phyloP scores from a whole-genome alignment of 179 eudicot species.

The Beta macrorhiza region DNA sequence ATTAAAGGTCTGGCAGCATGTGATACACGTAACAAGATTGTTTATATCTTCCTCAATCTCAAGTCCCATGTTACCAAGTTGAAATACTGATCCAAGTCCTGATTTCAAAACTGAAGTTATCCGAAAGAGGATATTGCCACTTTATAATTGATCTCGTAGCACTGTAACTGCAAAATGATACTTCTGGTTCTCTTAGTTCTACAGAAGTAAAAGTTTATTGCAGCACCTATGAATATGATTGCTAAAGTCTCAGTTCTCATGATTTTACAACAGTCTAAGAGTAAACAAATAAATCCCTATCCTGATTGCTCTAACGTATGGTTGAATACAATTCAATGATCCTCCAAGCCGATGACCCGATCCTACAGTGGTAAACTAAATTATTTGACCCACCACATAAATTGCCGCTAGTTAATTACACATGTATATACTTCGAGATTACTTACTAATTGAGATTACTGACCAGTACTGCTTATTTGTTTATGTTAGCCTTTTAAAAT shows the following conservation, averaged over 20 bases:
- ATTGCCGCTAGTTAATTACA: too few relatives aligned
- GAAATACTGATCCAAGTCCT: background rate
- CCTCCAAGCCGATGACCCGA: background rate
- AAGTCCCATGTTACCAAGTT: background rate
- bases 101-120: background rate
- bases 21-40: background rate
- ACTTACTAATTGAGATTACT: background rate
- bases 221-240: too few relatives aligned
- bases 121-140: background rate
- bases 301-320: background rate
- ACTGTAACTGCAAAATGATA: background rate
- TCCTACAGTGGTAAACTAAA: background rate
- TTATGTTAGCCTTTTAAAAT: too few relatives aligned
- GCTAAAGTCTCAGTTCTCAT: too few relatives aligned
- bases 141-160: background rate
- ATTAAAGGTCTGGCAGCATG: constrained; percentile 2
- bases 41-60: constrained; percentile 1
- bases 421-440: background rate
- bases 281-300: too few relatives aligned
- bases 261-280: too few relatives aligned
- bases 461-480: too few relatives aligned
- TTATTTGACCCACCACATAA: too few relatives aligned
- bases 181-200: too few relatives aligned
- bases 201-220: background rate
- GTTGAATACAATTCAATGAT: background rate